Percentiles rank a stretch among this genome's conserved stretches.
Evolutionary conservation across 352 stramenopile genomes (phyloP).

Genomic region (Peronospora destructor): DNA sequence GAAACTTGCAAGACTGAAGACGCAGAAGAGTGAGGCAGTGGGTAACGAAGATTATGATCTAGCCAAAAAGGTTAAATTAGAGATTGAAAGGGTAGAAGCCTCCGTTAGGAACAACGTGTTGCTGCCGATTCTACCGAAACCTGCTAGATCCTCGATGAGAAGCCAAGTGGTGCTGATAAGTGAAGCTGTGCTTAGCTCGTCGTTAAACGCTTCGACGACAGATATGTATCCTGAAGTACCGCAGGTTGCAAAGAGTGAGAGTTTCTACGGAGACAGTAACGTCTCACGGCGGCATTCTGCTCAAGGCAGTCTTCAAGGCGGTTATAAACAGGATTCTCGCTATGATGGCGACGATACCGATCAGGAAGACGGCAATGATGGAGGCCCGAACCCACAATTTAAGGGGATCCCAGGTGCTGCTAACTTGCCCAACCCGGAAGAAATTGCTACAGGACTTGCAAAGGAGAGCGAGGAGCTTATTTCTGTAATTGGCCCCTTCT

Average conservation of each 20-base stretch:
- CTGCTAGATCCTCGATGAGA: constrained; percentile 11
- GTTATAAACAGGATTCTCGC: constrained; percentile 18
- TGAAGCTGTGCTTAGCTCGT: constrained; percentile 27
- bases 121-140: constrained; percentile 9
- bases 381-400: constrained; percentile 45
- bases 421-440: constrained; percentile 62
- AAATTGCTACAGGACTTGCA: constrained; percentile 50
- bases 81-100: constrained; percentile 68
- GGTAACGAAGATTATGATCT: constrained; percentile 89
- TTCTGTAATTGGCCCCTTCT: constrained; percentile 60
- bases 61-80: constrained; percentile 87
- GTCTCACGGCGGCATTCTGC: constrained; percentile 14
- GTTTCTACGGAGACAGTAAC: constrained; percentile 9
- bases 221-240: constrained; percentile 61
- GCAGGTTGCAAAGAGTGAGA: constrained; percentile 14
- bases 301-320: constrained; percentile 4
- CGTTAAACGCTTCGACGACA: constrained; percentile 49
- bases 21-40: constrained; percentile 85
- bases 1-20: constrained; percentile 80
- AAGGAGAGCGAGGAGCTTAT: constrained; percentile 81
- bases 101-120: constrained; percentile 57
- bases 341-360: constrained; percentile 17
- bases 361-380: constrained; percentile 9
- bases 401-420: constrained; percentile 60
- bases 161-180: constrained; percentile 46